Percentiles rank a stretch among this genome's conserved stretches.
phyloP scores from a whole-genome alignment of 2,329 filamentous ascomycete species.

The Dryadomyces quercus-mongolicae region DNA sequence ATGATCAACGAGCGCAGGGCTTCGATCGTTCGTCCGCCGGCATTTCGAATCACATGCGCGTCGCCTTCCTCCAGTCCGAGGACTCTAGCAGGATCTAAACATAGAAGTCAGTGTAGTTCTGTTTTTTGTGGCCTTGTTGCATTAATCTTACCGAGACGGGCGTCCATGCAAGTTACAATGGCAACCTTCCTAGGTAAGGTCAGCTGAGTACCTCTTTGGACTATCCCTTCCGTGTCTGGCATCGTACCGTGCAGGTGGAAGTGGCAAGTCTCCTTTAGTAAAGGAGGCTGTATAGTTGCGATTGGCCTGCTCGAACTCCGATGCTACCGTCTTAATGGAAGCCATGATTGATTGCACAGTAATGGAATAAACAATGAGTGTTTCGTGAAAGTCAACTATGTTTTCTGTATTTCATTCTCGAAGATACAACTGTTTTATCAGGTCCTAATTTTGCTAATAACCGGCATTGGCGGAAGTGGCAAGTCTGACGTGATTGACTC shows the following conservation, averaged over 20 bases:
- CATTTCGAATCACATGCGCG: slow-evolving; percentile 69
- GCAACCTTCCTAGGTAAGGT: slow-evolving; percentile 13
- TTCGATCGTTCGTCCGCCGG: slow-evolving; percentile 54
- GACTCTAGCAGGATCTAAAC: slow-evolving; percentile 46
- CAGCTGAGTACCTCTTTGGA: slow-evolving; percentile 14
- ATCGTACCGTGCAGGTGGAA: slow-evolving; percentile 54
- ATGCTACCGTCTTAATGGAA: background rate
- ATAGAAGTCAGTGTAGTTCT: background rate
- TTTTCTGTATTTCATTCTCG: no score
- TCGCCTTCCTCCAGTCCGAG: slow-evolving; percentile 66
- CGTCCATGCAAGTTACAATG: slow-evolving; percentile 68
- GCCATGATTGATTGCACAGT: background rate
- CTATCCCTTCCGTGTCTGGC: slow-evolving; percentile 34
- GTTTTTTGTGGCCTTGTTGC: background rate
- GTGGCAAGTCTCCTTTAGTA: slow-evolving; percentile 50
- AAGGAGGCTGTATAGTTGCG: slow-evolving; percentile 29
- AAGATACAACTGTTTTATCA: no score
- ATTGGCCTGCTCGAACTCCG: slow-evolving; percentile 6
- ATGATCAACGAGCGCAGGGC: slow-evolving; percentile 68
- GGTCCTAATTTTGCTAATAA: no score
- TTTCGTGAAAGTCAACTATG: no score
- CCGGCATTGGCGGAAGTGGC: no score
- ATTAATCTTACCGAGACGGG: slow-evolving; percentile 33
- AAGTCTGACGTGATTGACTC: no score
- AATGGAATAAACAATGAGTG: no score